Base-by-base conservation (phyloP, 2,329 filamentous ascomycete species). In the Hyphodiscus sp. region DNA sequence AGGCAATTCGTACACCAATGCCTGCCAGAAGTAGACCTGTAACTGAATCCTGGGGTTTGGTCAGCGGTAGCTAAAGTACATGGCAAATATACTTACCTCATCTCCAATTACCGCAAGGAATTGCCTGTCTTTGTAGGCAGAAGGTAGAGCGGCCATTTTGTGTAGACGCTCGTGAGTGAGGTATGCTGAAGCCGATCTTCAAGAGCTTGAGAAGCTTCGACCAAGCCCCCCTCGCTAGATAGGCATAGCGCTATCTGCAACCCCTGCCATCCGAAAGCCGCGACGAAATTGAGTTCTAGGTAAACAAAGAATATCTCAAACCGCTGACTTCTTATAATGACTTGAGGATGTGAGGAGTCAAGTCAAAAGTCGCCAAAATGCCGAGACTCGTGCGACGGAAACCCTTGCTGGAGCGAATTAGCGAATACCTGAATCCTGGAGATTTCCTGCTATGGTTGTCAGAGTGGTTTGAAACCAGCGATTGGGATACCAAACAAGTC, bases 101-200 rank as follows among this genome's bases (percentile, higher is more conserved):
- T 99, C 94, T 50, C 94, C 94, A 69, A 99, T 99, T 47, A 99
- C 92, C 60, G 94, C 94, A 55, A 99, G 83, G 69, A 99, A 96
- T 74, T 99, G 87, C 66, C 94, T 83, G 74, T 97, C 91, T 75
- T 91, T 86, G 71, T 78, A 86, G 62, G 79, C 74, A 57, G 82
- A 76, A 47, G 74, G 69, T 53, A 80, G 73, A 61, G 81, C 75
- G 64, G 83, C 78, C 82, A 87, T 87, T 45, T 71, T 61, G 49
- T 43, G 48, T 55, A 46, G 58, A 47, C 44, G 47, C 13, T 53
- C 20, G 42, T 45, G 46, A 49, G 16, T 18, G 30, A 20, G 19
- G 29, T 41, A 20, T 20, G 41, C 23, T n/a, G 19, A 51, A 55
- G 46, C 53, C 42, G 52, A 44, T 23, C 15, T 1, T 16, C 6